phyloP scores from a whole-genome alignment of 2,329 filamentous ascomycete genomes.

The Plectosphaerella plurivora region DNA sequence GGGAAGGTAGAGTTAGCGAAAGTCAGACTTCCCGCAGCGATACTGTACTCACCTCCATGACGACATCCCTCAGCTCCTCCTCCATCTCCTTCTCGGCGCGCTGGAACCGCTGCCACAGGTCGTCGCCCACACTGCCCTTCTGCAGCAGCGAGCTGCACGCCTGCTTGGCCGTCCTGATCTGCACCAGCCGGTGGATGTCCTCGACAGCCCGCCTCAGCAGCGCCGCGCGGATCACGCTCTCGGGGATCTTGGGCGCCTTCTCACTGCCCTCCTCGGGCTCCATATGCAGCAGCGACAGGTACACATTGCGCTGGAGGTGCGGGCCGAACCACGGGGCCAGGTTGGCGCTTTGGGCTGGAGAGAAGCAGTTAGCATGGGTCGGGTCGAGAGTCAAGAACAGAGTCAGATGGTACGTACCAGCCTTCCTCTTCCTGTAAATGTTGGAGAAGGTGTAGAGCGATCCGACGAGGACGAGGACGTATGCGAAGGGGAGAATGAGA shows the following conservation, averaged over 20 bases:
- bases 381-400: background rate
- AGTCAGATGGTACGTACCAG: conserved; percentile 48
- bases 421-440: conserved; percentile 90
- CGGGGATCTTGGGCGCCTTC: conserved; percentile 68
- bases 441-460: conserved; percentile 89
- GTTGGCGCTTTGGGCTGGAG: conserved; percentile 68
- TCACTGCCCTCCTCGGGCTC: conserved; percentile 54
- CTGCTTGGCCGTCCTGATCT: conserved; percentile 83
- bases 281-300: conserved; percentile 85
- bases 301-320: conserved; percentile 90
- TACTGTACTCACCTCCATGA: conserved; percentile 66
- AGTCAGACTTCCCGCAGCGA: background rate
- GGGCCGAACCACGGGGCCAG: conserved; percentile 92
- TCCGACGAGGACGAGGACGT: conserved; percentile 80
- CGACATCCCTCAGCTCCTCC: conserved; percentile 89
- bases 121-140: conserved; percentile 89
- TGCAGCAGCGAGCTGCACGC: conserved; percentile 80
- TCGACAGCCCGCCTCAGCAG: conserved; percentile 85
- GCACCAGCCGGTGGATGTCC: conserved; percentile 87
- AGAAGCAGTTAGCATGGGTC: background rate
- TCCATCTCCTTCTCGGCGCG: conserved; percentile 97
- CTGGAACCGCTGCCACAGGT: conserved; percentile 88
- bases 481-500: conserved; percentile 82
- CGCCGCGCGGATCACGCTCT: conserved; percentile 81
- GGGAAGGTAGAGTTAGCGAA: background rate